Evolutionary conservation across 768 basidiomycete species (phyloP).

Genomic region (Kwoniella shandongensis): DNA sequence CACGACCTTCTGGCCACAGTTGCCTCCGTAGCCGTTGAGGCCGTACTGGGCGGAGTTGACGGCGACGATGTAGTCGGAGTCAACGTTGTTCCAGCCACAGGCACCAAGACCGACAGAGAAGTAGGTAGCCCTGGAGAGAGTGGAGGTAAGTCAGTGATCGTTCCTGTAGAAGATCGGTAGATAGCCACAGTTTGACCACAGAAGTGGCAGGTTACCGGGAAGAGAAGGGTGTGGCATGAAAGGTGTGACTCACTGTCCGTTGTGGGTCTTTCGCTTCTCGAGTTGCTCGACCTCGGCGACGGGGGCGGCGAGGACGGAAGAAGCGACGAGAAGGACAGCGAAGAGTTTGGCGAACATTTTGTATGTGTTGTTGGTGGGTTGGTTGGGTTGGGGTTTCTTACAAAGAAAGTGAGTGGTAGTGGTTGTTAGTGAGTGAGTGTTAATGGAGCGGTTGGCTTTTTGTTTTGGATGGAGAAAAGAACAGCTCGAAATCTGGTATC

Average conservation of each 20-base stretch:
- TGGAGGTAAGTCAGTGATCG: not conserved
- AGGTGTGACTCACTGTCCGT: slow-evolving; percentile 22
- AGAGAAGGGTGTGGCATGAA: not conserved
- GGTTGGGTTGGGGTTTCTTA: slow-evolving; percentile 5
- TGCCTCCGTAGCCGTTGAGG: slow-evolving; percentile 24
- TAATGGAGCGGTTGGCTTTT: not conserved
- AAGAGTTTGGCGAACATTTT: slow-evolving; percentile 43
- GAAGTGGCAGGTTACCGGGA: too few relatives aligned
- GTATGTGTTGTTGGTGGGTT: slow-evolving; percentile 5
- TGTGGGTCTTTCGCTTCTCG: slow-evolving; percentile 32
- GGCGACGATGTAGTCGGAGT: slow-evolving; percentile 42
- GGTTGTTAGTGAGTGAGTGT: not conserved
- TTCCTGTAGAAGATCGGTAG: too few relatives aligned
- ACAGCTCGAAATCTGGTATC: not conserved
- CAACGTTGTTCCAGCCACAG: slow-evolving; percentile 32
- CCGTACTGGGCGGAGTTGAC: slow-evolving; percentile 39
- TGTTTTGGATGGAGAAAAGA: slow-evolving; percentile 2
- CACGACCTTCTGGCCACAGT: slow-evolving; percentile 42
- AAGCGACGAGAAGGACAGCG: slow-evolving; percentile 27
- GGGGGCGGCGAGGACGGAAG: slow-evolving; percentile 34
- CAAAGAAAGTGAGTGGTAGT: slow-evolving; percentile 5
- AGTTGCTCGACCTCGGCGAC: slow-evolving; percentile 28
- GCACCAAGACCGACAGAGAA: slow-evolving; percentile 39
- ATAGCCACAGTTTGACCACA: too few relatives aligned
- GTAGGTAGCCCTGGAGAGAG: slow-evolving; percentile 33